A percentile compares a stretch with the other conserved stretches of the same genome.
Evolutionary conservation across 2,329 filamentous ascomycete species (phyloP).

Genomic region (Dryadomyces quercivorus): DNA sequence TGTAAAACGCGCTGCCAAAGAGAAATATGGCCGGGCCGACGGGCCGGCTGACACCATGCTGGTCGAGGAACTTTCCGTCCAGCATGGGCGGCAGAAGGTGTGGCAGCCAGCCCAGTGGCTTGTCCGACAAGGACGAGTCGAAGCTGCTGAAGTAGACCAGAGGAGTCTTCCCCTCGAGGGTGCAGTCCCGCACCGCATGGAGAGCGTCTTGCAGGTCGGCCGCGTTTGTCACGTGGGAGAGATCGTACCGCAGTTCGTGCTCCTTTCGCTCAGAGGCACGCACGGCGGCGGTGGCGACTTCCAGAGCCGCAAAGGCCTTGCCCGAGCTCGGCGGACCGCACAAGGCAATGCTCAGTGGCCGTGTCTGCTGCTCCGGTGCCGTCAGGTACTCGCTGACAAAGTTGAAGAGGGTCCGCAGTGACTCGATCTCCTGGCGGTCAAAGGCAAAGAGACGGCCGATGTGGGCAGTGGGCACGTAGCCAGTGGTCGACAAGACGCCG

Average conservation of each 20-base stretch:
- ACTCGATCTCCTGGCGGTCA: not conserved
- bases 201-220: not conserved
- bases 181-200: not conserved
- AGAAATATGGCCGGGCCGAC: not conserved
- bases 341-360: not conserved
- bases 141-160: not conserved
- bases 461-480: not conserved
- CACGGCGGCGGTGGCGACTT: not conserved
- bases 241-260: not conserved
- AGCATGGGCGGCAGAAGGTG: not conserved
- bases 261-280: not conserved
- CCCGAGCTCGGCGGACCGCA: not conserved
- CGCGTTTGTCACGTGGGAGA: not conserved
- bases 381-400: not conserved
- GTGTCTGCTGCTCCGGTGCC: not conserved
- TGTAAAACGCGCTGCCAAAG: not conserved
- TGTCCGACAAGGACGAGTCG: not conserved
- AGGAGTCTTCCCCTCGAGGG: not conserved
- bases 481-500: not conserved
- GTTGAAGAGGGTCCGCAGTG: not conserved
- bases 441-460: not conserved
- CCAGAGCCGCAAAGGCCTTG: not conserved
- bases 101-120: not conserved
- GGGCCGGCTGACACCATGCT: not conserved
- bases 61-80: not conserved